Conservation (phyloP, 1,284 basidiomycete genomes). For the Heliocybe sulcata region DNA sequence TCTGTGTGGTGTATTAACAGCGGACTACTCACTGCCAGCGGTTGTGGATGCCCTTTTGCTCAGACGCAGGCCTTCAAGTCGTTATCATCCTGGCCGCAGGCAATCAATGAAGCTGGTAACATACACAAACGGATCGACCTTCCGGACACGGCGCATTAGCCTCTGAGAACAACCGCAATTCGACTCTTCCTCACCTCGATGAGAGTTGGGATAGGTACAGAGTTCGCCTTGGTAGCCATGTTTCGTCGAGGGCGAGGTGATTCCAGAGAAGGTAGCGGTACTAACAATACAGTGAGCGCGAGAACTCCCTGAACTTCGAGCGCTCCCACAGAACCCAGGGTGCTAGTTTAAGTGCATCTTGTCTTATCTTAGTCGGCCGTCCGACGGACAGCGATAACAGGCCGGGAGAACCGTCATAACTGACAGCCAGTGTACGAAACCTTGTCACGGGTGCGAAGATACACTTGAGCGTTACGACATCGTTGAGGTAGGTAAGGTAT, state of each 20-base stretch:
- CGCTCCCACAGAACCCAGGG: not conserved
- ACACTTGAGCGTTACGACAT: not conserved
- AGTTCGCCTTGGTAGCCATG: slow-evolving; percentile 55
- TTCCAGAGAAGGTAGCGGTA: not conserved
- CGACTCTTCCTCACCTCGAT: slow-evolving; percentile 22
- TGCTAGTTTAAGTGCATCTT: not conserved
- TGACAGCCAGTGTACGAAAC: not conserved
- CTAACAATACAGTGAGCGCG: not conserved
- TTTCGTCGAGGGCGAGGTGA: slow-evolving; percentile 1
- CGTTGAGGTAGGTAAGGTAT: not conserved
- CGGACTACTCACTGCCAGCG: slow-evolving; percentile 58
- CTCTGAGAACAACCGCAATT: slow-evolving; percentile 14
- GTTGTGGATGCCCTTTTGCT: slow-evolving; percentile 67
- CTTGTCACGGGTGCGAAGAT: not conserved
- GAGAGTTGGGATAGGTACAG: slow-evolving; percentile 45
- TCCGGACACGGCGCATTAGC: not conserved
- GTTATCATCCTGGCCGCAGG: not conserved
- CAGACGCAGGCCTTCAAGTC: slow-evolving; percentile 41
- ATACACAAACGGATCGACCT: slow-evolving; percentile 60
- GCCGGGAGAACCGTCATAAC: not conserved
- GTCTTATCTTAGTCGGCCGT: not conserved
- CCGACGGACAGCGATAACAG: not conserved
- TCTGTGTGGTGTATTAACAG: not conserved
- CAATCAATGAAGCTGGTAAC: slow-evolving; percentile 12
- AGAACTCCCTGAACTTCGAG: not conserved